These are phyloP conservation scores for Venturiaceae sp. DNA, from an alignment of 2,329 filamentous ascomycete genomes.

Conservation along the genomic window DNA sequence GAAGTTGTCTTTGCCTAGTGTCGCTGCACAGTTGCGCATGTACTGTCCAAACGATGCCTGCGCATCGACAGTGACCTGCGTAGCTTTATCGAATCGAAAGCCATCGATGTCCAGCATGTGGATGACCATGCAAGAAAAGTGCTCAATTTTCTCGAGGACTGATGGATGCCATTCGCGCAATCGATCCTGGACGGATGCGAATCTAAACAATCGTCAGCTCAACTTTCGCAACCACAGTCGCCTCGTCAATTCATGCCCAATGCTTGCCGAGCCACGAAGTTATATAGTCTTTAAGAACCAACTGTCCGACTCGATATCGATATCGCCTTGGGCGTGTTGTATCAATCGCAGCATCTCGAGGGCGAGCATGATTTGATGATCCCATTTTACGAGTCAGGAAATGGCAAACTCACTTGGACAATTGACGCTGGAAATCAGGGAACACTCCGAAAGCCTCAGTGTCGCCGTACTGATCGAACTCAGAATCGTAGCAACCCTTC, in stretches of 20 bases:
- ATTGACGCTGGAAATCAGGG: conserved; percentile 52
- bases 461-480: conserved; percentile 55
- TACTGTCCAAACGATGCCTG: conserved; percentile 40
- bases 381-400: too few relatives aligned
- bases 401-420: conserved; percentile 52
- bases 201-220: neutral
- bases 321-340: too few relatives aligned
- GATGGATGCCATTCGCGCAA: conserved; percentile 52
- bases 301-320: too few relatives aligned
- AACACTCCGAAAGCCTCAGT: conserved; percentile 53
- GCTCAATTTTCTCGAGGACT: conserved; percentile 45
- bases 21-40: conserved; percentile 35
- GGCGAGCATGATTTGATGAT: too few relatives aligned
- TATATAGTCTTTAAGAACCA: too few relatives aligned
- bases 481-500: conserved; percentile 48
- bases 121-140: conserved; percentile 53
- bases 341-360: too few relatives aligned
- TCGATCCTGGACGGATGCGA: conserved; percentile 56
- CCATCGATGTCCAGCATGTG: conserved; percentile 52
- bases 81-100: conserved; percentile 55
- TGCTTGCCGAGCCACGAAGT: too few relatives aligned
- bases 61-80: conserved; percentile 52
- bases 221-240: too few relatives aligned
- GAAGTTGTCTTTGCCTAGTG: conserved; percentile 50
- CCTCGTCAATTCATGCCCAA: too few relatives aligned